Base-by-base conservation (phyloP, 2,329 filamentous ascomycete species). In the Sclerotinia subarctica region DNA sequence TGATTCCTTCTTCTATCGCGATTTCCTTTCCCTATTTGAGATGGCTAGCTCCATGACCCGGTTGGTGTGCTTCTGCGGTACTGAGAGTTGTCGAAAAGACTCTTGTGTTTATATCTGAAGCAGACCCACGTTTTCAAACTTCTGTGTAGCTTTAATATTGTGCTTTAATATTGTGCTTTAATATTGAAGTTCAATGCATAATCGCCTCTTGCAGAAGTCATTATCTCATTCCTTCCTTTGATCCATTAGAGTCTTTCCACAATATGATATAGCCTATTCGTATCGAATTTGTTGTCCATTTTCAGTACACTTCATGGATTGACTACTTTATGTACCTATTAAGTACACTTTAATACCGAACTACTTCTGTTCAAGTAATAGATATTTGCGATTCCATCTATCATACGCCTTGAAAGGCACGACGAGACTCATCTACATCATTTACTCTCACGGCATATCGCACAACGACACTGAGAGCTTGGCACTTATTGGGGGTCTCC, bases 11-110 rank as follows among this genome's bases (percentile, higher is more conserved):
- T 13, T 21, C 21, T n/a, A 52, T 49, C 46, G 49, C 56, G 56
- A 62, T 67, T 67, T 54, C 47, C 65, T 62, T 67, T 67, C 29
- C 65, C 65, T 63, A 52, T 62, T 67, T 51, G 66, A 42, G 51
- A 67, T 65, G 38, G 38, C 44, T 56, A 8, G 8, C 4, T 59
- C 26, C 6, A 59, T 59, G 42, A 3, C 32, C 8, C 8, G 46
- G n/a, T 35, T 51, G 32, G 24, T 42, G 38, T 51, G 44, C 19
- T 15, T 64, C 15, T 29, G 51, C 8, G 19, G 42, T 24, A 47
- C 24, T 57, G 21, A 26, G 13, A n/a, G 32, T 29, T 47, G 8
- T 62, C 46, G 29, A 19, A 21, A n/a, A 46, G 19, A 7, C 5
- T 1, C 17, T 38, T 53, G 52, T 38, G n/a, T 66, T 60, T 66